Conservation (phyloP, 192 early-diverging fungal species). For the Coemansia asiatica region DNA sequence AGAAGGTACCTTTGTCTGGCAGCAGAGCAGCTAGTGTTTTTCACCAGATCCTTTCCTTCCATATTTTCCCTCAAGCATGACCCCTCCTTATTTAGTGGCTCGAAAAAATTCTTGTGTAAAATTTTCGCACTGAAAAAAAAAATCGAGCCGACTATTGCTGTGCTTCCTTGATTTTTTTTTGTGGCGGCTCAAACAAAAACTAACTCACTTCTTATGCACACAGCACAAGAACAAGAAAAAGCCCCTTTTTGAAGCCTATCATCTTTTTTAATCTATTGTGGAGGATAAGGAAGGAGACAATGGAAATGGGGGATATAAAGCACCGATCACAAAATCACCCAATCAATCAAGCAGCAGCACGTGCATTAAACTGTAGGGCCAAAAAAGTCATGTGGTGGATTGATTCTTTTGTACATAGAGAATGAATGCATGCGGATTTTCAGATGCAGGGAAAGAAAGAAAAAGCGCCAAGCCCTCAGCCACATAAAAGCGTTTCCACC, state of each 20-base stretch:
- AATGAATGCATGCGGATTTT: background rate
- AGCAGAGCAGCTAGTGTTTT: conserved; percentile 10
- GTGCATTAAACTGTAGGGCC: conserved; percentile 2
- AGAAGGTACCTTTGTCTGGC: conserved; percentile 35
- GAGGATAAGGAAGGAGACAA: too few relatives aligned
- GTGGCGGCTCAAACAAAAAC: too few relatives aligned
- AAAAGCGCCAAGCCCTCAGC: background rate
- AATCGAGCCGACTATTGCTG: background rate
- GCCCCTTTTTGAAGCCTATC: too few relatives aligned
- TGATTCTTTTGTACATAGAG: background rate
- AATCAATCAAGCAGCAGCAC: background rate
- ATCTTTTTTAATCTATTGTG: too few relatives aligned
- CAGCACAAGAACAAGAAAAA: too few relatives aligned
- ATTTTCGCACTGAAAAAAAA: conserved; percentile 23
- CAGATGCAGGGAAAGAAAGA: background rate
- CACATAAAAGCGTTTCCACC: too few relatives aligned
- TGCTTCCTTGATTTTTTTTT: too few relatives aligned
- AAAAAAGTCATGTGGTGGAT: background rate
- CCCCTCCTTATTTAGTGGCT: conserved; percentile 8
- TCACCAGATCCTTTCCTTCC: conserved; percentile 8
- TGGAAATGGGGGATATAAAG: too few relatives aligned
- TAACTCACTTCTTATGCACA: too few relatives aligned
- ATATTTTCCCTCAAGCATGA: conserved; percentile 4
- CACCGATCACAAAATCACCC: background rate
- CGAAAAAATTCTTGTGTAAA: conserved; percentile 25